phyloP scores from a whole-genome alignment of 495 filamentous ascomycete genomes.

The Tetracladium setigerum region DNA sequence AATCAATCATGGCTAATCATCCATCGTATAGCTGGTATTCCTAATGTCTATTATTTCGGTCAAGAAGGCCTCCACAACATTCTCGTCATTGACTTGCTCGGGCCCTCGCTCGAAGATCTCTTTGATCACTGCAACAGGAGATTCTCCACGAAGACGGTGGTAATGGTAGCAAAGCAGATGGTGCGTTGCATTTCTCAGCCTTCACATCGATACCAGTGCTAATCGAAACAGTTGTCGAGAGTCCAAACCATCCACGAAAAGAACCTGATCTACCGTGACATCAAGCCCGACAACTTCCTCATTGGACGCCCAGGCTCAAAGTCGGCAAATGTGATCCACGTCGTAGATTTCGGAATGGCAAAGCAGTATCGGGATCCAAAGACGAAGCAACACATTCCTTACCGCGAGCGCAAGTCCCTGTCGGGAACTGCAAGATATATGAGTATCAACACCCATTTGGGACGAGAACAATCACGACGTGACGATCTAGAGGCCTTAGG shows the following conservation, averaged over 20 bases:
- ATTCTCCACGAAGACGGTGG: constrained; percentile 94
- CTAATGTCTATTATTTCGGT: constrained; percentile 99
- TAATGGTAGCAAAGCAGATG: constrained; percentile 99
- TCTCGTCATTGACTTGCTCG: constrained; percentile 94
- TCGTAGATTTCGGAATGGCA: constrained; percentile 99
- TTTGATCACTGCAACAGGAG: constrained; percentile 96
- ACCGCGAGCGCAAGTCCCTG: constrained; percentile 93
- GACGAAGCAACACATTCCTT: constrained; percentile 98
- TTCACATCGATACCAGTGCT: not conserved
- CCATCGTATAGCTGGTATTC: constrained; percentile 71
- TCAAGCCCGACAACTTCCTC: constrained; percentile 99
- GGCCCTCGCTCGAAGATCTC: constrained; percentile 91
- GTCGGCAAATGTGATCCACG: constrained; percentile 94
- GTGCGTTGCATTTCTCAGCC: constrained; percentile 38
- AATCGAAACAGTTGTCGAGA: constrained; percentile 63
- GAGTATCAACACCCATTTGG: constrained; percentile 99
- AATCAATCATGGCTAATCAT: constrained; percentile 9
- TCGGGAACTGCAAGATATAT: constrained; percentile 98
- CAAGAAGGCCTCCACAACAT: constrained; percentile 99
- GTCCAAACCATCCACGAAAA: constrained; percentile 99
- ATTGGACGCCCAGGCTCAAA: constrained; percentile 92
- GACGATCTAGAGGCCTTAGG: constrained; percentile 95
- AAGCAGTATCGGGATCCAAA: constrained; percentile 99
- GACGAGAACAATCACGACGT: constrained; percentile 89
- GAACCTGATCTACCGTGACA: constrained; percentile 98